Base-by-base conservation (phyloP, 371 early-diverging fungal species). In the Apophysomyces elegans region DNA sequence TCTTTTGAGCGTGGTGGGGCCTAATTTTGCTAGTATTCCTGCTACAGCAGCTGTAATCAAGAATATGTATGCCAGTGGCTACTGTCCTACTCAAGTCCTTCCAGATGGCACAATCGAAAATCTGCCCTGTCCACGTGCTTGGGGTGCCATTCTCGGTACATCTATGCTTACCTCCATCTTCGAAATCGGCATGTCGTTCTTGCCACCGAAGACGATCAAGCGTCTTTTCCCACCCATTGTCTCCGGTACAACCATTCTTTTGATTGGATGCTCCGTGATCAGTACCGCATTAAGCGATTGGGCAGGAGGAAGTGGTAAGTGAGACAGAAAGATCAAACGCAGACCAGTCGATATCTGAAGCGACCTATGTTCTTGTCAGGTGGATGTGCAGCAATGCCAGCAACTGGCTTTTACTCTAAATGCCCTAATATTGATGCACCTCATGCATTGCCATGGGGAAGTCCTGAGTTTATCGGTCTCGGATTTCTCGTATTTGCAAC, bases 121-220 rank as follows among this genome's bases (percentile, higher is more conserved):
- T 58, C 64, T 82, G 2, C 76, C 88, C 4, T 88, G 88, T 58
- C 84, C 81, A 16, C 63, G 77, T 18, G 88, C 83, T 5, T 88
- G 81, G 79, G 88, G 88, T 37, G 87, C 86, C 1, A 79, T 84
- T 61, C 70, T 88, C 9, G 88, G 88, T 32, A 88, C 88, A 32
- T 78, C 80, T 9, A 77, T 85, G 84, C 67, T 86, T 12, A 84
- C 87, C 65, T 76, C 80, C 6, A 62, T 85, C 16, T 76, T 86
- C 70, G 85, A 83, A 37, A 84, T 88, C 43, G 62, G 71, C 3
- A 75, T 88, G 58, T 81, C 84, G 18, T 85, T 88, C 63, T 58
- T 86, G 26, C 88, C 88, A 41, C 86, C 85, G n/a, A 75, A 79
- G 50, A 76, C 75, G 0, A 71, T 88, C 43, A 79, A 81, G 64